phyloP scores from a whole-genome alignment of 305 asterid genomes.

The Plantago coronopus region DNA sequence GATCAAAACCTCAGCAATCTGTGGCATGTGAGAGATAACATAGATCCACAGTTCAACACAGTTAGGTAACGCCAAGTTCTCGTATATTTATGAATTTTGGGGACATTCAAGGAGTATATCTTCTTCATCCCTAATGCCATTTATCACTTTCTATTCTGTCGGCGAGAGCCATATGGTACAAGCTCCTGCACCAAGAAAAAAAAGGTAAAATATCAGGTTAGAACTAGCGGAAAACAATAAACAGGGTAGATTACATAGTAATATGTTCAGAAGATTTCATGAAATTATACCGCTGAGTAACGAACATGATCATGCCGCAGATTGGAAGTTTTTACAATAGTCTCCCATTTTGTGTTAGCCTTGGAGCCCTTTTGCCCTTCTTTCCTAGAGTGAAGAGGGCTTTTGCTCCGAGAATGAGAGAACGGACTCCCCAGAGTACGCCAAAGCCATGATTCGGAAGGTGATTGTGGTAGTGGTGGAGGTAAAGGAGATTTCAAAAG shows the following conservation, averaged over 20 bases:
- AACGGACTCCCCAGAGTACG: conserved; percentile 61
- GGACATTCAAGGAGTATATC: conserved; percentile 27
- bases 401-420: conserved; percentile 37
- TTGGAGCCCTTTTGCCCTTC: conserved; percentile 33
- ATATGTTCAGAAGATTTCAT: not conserved
- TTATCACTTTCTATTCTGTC: conserved; percentile 37
- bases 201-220: not conserved
- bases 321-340: conserved; percentile 71
- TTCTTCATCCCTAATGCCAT: not conserved
- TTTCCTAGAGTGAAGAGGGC: conserved; percentile 41
- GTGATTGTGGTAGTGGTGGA: conserved; percentile 90
- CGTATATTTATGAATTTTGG: conserved; percentile 19
- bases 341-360: conserved; percentile 69
- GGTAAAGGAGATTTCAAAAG: conserved; percentile 52
- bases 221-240: not conserved
- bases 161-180: conserved; percentile 46
- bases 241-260: not conserved
- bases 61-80: conserved; percentile 6
- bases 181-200: conserved; percentile 53
- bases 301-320: conserved; percentile 49
- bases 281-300: conserved; percentile 53
- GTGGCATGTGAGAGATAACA: not conserved
- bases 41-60: not conserved
- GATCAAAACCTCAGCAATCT: conserved; percentile 10
- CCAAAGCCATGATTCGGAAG: conserved; percentile 99